A percentile compares a stretch with the other conserved stretches of the same genome.
These are phyloP conservation scores for Fusarium fujikuroi DNA, from an alignment of 2,329 filamentous ascomycete genomes.

Conservation along the genomic window DNA sequence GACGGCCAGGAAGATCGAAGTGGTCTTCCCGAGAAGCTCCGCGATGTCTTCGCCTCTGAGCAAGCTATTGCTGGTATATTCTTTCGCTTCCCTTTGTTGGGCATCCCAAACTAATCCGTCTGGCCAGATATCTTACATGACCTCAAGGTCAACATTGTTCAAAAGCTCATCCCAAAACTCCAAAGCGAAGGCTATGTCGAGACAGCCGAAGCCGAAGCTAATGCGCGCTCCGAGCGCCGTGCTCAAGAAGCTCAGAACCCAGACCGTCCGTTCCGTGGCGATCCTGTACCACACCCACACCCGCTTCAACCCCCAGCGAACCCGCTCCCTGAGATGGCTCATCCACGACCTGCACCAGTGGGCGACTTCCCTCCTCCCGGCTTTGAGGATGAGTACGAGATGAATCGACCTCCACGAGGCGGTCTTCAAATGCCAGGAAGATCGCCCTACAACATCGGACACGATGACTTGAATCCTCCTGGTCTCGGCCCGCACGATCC, in stretches of 20 bases:
- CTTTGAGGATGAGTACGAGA: slow-evolving; percentile 93
- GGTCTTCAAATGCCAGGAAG: slow-evolving; percentile 53
- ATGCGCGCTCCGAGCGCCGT: slow-evolving; percentile 54
- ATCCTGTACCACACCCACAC: slow-evolving; percentile 64
- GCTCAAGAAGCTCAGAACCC: slow-evolving; percentile 54
- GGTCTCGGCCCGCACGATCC: slow-evolving; percentile 89
- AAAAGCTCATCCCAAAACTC: slow-evolving; percentile 82
- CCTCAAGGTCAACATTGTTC: slow-evolving; percentile 82
- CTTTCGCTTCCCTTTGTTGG: too few relatives aligned
- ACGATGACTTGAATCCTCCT: slow-evolving; percentile 87
- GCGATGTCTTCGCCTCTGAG: slow-evolving; percentile 78
- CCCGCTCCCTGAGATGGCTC: slow-evolving; percentile 69
- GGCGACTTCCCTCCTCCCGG: slow-evolving; percentile 85
- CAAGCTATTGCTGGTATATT: slow-evolving; percentile 66
- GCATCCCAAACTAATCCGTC: background rate
- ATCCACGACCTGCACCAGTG: slow-evolving; percentile 69
- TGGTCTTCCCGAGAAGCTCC: slow-evolving; percentile 59
- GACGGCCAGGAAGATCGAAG: slow-evolving; percentile 61
- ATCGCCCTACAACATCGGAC: slow-evolving; percentile 77
- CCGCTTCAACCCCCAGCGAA: slow-evolving; percentile 74
- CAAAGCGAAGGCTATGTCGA: slow-evolving; percentile 84
- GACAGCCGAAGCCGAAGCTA: slow-evolving; percentile 55
- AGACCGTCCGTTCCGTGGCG: slow-evolving; percentile 49
- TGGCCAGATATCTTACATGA: slow-evolving; percentile 70
- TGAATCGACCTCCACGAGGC: slow-evolving; percentile 68